Conservation (phyloP, 1,284 basidiomycete genomes). For the Irpex sp. region DNA sequence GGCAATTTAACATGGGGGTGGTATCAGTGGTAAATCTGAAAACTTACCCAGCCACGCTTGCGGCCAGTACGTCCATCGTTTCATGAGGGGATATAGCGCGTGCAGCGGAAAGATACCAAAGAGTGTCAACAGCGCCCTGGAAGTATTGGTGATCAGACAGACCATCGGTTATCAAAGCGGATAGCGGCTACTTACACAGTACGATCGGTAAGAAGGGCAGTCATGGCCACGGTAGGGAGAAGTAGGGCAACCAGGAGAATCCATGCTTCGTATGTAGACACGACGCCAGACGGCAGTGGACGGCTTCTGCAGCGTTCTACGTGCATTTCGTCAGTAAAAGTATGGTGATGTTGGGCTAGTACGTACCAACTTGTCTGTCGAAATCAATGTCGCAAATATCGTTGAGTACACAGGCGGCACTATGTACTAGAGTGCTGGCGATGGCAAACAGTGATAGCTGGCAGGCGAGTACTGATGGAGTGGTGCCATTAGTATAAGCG, state of each 20-base stretch:
- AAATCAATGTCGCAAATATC: slow-evolving; percentile 39
- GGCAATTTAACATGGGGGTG: slow-evolving; percentile 20
- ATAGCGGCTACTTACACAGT: slow-evolving; percentile 16
- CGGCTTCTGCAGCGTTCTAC: slow-evolving; percentile 28
- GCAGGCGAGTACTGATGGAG: slow-evolving; percentile 12
- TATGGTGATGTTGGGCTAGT: background rate
- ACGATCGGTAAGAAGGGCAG: slow-evolving; percentile 15
- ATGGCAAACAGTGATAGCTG: slow-evolving; percentile 20
- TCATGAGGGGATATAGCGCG: slow-evolving; percentile 58
- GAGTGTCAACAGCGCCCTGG: slow-evolving; percentile 39
- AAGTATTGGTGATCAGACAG: background rate
- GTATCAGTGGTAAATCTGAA: background rate
- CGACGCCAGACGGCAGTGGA: slow-evolving; percentile 43
- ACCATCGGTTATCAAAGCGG: background rate
- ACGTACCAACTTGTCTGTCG: slow-evolving; percentile 33
- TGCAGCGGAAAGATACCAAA: slow-evolving; percentile 42
- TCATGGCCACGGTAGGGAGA: slow-evolving; percentile 30
- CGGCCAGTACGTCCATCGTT: slow-evolving; percentile 66
- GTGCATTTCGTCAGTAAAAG: too few relatives aligned
- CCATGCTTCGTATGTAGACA: slow-evolving; percentile 38
- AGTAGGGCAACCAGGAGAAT: slow-evolving; percentile 38
- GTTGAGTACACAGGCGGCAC: slow-evolving; percentile 31
- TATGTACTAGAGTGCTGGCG: slow-evolving; percentile 26
- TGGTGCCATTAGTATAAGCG: slow-evolving; percentile 18
- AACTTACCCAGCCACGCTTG: slow-evolving; percentile 33